A percentile compares a stretch with the other conserved stretches of the same genome.
Evolutionary conservation across 108 stramenopile species (phyloP).

Genomic region (Nitzschia putrida): DNA sequence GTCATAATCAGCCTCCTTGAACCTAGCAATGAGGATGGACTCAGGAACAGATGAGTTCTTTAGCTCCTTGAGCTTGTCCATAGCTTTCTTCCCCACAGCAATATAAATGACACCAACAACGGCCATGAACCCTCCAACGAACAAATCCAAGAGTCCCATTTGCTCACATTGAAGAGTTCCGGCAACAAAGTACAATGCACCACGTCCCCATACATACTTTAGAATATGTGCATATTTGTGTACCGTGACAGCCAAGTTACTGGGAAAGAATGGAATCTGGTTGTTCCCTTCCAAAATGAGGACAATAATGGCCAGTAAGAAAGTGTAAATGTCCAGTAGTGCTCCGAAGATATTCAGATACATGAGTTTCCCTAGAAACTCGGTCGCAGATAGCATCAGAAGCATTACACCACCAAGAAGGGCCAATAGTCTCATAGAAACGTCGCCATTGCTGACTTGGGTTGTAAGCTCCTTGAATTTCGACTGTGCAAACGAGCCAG

Average conservation of each 20-base stretch:
- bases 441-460: constrained; percentile 38
- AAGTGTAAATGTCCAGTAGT: constrained; percentile 46
- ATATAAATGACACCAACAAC: constrained; percentile 52
- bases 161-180: constrained; percentile 53
- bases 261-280: constrained; percentile 21
- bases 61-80: constrained; percentile 42
- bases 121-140: constrained; percentile 50
- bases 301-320: constrained; percentile 44
- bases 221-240: constrained; percentile 59
- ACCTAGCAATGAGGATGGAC: constrained; percentile 32
- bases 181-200: constrained; percentile 51
- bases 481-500: constrained; percentile 33
- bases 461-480: constrained; percentile 25
- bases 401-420: constrained; percentile 48
- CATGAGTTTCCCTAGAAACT: constrained; percentile 36
- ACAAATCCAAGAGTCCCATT: constrained; percentile 22
- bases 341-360: constrained; percentile 38
- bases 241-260: constrained; percentile 16
- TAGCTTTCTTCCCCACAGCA: constrained; percentile 41
- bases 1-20: constrained; percentile 37
- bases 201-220: constrained; percentile 57
- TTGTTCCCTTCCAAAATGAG: constrained; percentile 39
- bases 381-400: constrained; percentile 28
- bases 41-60: constrained; percentile 44
- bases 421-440: constrained; percentile 45